Evolutionary conservation across 306 rosid genomes (phyloP).

Genomic region (Vigna mungo): DNA sequence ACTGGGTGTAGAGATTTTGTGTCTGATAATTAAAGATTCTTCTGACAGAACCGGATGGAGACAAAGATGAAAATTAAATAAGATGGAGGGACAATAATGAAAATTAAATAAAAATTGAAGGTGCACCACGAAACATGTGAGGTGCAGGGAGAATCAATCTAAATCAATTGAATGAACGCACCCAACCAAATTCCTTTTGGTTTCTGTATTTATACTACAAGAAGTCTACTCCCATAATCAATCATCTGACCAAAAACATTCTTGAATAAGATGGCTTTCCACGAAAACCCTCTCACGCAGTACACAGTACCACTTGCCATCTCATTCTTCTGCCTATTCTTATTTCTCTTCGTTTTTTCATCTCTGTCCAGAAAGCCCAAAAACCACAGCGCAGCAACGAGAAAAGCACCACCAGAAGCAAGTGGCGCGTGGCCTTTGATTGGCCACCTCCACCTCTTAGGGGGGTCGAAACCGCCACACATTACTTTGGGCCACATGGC

Average conservation of each 20-base stretch:
- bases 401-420: constrained; percentile 43
- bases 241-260: background rate
- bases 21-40: too few relatives aligned
- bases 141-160: too few relatives aligned
- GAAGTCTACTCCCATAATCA: background rate
- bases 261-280: background rate
- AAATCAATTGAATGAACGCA: too few relatives aligned
- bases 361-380: background rate
- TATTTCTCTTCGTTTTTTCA: constrained; percentile 1
- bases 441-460: constrained; percentile 50
- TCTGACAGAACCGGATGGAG: too few relatives aligned
- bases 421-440: constrained; percentile 51
- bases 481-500: constrained; percentile 31
- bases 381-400: background rate
- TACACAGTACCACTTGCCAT: background rate
- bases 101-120: too few relatives aligned
- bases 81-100: too few relatives aligned
- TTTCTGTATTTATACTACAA: too few relatives aligned
- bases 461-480: constrained; percentile 32
- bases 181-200: too few relatives aligned
- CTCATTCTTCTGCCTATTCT: background rate
- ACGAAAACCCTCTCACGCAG: background rate
- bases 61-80: too few relatives aligned
- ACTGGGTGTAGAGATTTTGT: too few relatives aligned
- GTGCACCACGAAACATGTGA: too few relatives aligned